These are phyloP conservation scores for Nakazawaea pomicola DNA, from an alignment of 805 yeast genomes.

Conservation along the genomic window DNA sequence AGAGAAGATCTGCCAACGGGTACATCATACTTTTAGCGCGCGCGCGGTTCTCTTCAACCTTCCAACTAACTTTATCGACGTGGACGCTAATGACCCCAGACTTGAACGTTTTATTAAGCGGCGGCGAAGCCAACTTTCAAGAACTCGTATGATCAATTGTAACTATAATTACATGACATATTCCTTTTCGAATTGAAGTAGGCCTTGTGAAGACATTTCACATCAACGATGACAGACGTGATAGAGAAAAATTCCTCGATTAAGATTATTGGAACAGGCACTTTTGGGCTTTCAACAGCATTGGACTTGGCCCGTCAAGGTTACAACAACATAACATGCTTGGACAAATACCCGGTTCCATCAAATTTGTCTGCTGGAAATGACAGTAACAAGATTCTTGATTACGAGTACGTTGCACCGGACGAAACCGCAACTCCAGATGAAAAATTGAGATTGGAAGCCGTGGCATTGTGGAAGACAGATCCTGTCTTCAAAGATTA, in stretches of 20 bases:
- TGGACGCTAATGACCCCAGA: too few relatives aligned
- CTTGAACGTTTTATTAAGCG: too few relatives aligned
- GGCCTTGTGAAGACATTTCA: not conserved
- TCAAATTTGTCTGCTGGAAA: conserved; percentile 31
- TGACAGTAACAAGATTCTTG: conserved; percentile 31
- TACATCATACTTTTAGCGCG: too few relatives aligned
- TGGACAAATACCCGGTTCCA: conserved; percentile 27
- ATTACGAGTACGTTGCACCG: conserved; percentile 17
- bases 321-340: conserved; percentile 19
- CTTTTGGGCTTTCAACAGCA: conserved; percentile 33
- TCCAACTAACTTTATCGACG: too few relatives aligned
- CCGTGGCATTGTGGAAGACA: conserved; percentile 23
- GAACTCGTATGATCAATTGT: too few relatives aligned
- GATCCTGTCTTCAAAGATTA: conserved; percentile 24
- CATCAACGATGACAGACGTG: not conserved
- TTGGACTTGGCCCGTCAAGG: conserved; percentile 26
- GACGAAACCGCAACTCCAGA: conserved; percentile 5
- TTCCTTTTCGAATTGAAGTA: too few relatives aligned
- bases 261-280: conserved; percentile 33
- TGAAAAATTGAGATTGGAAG: conserved; percentile 23
- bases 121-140: too few relatives aligned
- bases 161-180: too few relatives aligned
- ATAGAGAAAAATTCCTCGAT: conserved; percentile 11
- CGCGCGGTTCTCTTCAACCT: too few relatives aligned
- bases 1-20: too few relatives aligned